Evolutionary conservation across 2,329 filamentous ascomycete genomes (phyloP), one percentile per base, ranked within the genome.

Genomic region (Endoconidiophora laricicola): DNA sequence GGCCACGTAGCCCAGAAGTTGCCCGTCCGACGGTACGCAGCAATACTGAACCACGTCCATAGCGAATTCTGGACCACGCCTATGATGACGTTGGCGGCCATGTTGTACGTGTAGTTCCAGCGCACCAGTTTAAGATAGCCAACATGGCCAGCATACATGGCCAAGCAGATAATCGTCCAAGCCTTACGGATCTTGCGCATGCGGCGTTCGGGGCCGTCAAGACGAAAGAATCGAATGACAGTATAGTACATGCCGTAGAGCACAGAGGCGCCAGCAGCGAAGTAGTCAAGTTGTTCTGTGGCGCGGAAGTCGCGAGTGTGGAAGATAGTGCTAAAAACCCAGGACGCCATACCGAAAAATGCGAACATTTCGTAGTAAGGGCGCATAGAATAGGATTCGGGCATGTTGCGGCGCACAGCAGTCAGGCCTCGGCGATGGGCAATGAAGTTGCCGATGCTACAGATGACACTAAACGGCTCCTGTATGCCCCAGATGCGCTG

Each of bases 101-200:
- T 96, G 63, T 98, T 98, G 68, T 98, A 98, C 4, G 82, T 83
- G 63, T 98, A 98, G 64, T 96, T 84, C 84, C 91, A 98, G 16
- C 73, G 70, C 70, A 88, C 85, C 57, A 86, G 77, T 60, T 82
- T 86, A 49, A 98, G 72, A 63, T 94, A 98, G 43, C 70, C 74
- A 44, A 95, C 78, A 62, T 98, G 91, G 49, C 74, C 68, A 23
- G 72, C 60, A 43, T 94, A 98, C 48, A 94, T 66, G 12, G 66
- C 55, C 23, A 76, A 62, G 62, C 91, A 98, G 6, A 85, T 56
- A 10, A 71, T 60, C 1, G 86, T 88, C 90, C 88, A 96, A 20
- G 76, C 61, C 44, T 83, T 72, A 49, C 91, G 70, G 45, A 86
- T 46, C 65, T 70, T 57, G 41, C 61, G 62, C 44, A 64, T 61